Base-by-base conservation (phyloP, 78 protist species). In the Polysphondylium violaceum region DNA sequence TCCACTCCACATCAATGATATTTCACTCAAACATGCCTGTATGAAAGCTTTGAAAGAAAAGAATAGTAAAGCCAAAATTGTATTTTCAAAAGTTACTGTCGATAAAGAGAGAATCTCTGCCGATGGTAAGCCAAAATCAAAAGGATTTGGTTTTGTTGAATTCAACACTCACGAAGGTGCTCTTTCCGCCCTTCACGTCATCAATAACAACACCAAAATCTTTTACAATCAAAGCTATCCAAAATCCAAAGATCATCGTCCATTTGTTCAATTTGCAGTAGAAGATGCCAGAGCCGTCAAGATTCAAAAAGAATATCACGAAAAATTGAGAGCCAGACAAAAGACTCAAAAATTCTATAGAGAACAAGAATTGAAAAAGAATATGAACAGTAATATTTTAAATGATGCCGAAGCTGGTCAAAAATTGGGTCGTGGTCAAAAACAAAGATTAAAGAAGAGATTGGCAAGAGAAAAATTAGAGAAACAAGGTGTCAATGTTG, bases 271-370 rank as follows among this genome's bases (percentile, higher is more conserved):
- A 36, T 83, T 83, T 36, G 60, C 91, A 2, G 65, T 83, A 2
- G 91, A 83, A 69, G 91, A 83, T 58, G 91, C 91, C 1, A 44
- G 91, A 40, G 79, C 68, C 21, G 91, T 83, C 11, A 83, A 83
- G 50, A 83, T 69, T 33, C 77, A 69, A 69, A 68, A 67, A 19
- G 33, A 43, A 33, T 44, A 53, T 33, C 68, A 31, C 8, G 81
- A 83, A 0, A 51, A 43, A 72, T 63, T 23, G 21, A 35, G 33
- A 4, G 33, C 43, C 19, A 41, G 16, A 7, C 27, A 67, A n/a
- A 44, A 67, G 43, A 35, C 12, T 14, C 35, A 36, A 79, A 35
- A 67, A 23, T 53, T 33, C 9, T 44, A 59, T 27, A 72, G 59
- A 5, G 47, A 55, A 68, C n/a, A 36, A 40, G 51, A 71, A 83